phyloP scores from a whole-genome alignment of 2,329 filamentous ascomycete species.

The Ceratocystis albifundus region DNA sequence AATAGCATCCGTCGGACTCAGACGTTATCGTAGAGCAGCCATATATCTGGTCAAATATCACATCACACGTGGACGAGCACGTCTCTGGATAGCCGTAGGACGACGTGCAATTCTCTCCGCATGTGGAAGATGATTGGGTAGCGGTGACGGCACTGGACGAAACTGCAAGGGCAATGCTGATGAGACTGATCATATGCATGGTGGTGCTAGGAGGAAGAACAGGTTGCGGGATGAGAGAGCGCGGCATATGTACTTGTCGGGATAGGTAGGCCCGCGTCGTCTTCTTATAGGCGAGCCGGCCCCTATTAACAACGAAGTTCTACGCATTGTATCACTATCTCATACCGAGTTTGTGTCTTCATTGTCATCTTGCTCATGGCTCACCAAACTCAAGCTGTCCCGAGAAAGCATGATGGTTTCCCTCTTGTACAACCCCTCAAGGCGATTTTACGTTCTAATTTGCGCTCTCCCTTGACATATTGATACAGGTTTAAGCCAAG shows the following conservation, averaged over 20 bases:
- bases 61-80: slow-evolving; percentile 15
- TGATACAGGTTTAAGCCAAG: too few species aligned
- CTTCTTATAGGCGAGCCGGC: background rate
- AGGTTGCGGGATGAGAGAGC: background rate
- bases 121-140: background rate
- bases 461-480: too few species aligned
- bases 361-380: background rate
- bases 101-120: background rate
- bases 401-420: background rate
- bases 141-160: background rate
- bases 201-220: background rate
- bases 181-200: slow-evolving; percentile 9
- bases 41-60: slow-evolving; percentile 18
- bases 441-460: too few species aligned
- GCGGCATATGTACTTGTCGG: background rate
- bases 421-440: background rate
- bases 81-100: slow-evolving; percentile 15
- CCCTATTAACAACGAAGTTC: background rate
- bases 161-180: background rate
- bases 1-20: slow-evolving; percentile 14
- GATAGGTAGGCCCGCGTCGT: background rate
- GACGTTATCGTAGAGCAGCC: slow-evolving; percentile 6
- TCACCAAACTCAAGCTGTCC: background rate
- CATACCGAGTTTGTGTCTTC: background rate
- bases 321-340: background rate